Evolutionary conservation across 257 asterid genomes (phyloP).

Genomic region (Przewalskia tangutica): DNA sequence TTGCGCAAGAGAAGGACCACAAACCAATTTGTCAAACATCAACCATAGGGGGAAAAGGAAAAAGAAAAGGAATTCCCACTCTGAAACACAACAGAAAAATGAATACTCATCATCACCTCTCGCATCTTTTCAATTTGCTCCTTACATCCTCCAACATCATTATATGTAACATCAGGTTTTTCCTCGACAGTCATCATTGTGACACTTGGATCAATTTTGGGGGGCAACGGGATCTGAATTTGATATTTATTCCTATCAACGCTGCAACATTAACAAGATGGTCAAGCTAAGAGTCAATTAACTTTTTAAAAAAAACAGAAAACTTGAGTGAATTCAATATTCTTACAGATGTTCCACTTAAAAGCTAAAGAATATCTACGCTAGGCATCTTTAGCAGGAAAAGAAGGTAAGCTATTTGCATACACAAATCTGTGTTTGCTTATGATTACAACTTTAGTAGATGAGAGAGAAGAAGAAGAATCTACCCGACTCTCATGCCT

Average conservation of each 20-base stretch:
- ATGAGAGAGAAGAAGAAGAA: neutral
- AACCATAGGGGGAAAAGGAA: neutral
- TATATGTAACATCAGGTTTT: conserved; percentile 94
- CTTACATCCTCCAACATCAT: conserved; percentile 97
- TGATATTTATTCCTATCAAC: conserved; percentile 94
- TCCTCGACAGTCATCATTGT: conserved; percentile 99
- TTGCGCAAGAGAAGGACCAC: neutral
- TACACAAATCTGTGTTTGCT: too few species aligned
- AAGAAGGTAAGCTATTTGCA: neutral
- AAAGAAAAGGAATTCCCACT: neutral
- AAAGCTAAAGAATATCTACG: neutral
- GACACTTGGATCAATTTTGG: conserved; percentile 96
- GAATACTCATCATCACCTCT: conserved; percentile 43
- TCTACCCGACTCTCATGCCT: conserved; percentile 96
- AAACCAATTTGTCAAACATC: neutral
- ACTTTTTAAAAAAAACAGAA: neutral
- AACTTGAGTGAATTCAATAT: neutral
- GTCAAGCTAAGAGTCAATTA: conserved; percentile 6
- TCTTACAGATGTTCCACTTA: neutral
- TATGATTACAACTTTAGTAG: too few species aligned
- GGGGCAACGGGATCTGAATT: conserved; percentile 96
- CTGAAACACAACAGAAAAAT: neutral
- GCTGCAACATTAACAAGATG: conserved; percentile 29
- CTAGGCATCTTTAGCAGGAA: neutral
- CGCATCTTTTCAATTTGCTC: conserved; percentile 99